Evolutionary conservation across 257 asterid species (phyloP).

Genomic region (Galeopsis tetrahit): DNA sequence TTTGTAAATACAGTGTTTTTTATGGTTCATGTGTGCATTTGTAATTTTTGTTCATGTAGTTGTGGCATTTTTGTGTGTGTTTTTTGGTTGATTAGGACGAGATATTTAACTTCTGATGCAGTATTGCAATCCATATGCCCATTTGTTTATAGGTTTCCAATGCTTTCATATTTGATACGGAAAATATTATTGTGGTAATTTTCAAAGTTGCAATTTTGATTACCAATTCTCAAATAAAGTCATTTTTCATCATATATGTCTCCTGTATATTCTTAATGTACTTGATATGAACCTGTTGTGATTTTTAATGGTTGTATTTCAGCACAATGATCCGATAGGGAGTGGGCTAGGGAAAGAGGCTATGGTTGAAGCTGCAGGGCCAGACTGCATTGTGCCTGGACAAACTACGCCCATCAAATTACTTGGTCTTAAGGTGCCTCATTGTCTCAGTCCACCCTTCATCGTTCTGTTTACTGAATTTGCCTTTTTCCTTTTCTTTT

Average conservation of each 20-base stretch:
- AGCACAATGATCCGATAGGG: slow-evolving; percentile 65
- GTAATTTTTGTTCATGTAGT: background rate
- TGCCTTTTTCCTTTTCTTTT: background rate
- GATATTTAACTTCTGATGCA: background rate
- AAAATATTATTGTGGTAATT: background rate
- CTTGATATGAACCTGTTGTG: background rate
- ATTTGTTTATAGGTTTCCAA: background rate
- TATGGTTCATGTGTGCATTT: background rate
- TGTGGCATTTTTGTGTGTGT: background rate
- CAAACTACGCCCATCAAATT: slow-evolving; percentile 72
- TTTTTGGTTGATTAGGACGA: background rate
- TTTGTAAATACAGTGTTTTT: background rate
- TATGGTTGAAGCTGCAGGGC: slow-evolving; percentile 91
- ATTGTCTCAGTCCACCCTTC: slow-evolving; percentile 13
- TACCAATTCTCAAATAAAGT: background rate
- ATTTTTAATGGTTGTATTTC: slow-evolving; percentile 28
- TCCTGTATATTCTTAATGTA: background rate
- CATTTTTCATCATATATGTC: background rate
- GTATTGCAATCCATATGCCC: background rate
- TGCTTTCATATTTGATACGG: background rate
- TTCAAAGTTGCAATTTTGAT: slow-evolving; percentile 7
- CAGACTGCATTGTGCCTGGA: slow-evolving; percentile 96
- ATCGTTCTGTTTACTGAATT: slow-evolving; percentile 4
- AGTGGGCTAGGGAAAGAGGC: slow-evolving; percentile 81
- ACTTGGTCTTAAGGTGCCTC: slow-evolving; percentile 84